Percentiles rank a stretch among this genome's conserved stretches.
Evolutionary conservation across 352 stramenopile genomes (phyloP).

Genomic region (Phytophthora cryptogea): DNA sequence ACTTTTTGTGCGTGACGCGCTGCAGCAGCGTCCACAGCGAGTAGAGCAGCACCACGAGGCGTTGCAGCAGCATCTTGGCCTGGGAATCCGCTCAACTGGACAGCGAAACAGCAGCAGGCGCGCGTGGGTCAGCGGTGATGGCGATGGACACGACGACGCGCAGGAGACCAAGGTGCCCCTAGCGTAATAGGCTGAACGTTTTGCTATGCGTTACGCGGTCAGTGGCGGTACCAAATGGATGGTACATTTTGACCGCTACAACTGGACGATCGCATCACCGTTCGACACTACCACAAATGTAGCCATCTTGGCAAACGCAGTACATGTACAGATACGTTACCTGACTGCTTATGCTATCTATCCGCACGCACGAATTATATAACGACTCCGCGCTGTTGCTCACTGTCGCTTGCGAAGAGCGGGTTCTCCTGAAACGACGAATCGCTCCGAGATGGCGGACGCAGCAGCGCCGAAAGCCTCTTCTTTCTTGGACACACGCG

Average conservation of each 20-base stretch:
- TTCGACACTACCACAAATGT: constrained; percentile 10
- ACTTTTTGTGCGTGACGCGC: constrained; percentile 74
- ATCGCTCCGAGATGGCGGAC: constrained; percentile 78
- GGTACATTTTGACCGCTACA: constrained; percentile 17
- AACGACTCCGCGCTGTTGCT: not conserved
- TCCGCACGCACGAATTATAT: constrained; percentile 10
- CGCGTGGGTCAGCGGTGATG: not conserved
- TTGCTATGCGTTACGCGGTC: constrained; percentile 25
- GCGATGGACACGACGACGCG: not conserved
- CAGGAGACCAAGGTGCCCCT: constrained; percentile 10
- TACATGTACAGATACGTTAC: too few relatives aligned
- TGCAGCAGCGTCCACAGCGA: constrained; percentile 61
- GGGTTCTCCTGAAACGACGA: constrained; percentile 55
- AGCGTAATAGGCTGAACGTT: constrained; percentile 19
- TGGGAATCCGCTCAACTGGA: not conserved
- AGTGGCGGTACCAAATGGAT: constrained; percentile 18
- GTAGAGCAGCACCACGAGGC: constrained; percentile 69
- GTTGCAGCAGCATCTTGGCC: constrained; percentile 67
- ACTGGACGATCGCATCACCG: constrained; percentile 14
- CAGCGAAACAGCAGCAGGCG: constrained; percentile 7
- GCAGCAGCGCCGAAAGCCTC: constrained; percentile 83
- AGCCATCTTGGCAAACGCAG: too few relatives aligned
- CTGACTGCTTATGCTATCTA: constrained; percentile 3
- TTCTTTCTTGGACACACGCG: constrained; percentile 84
- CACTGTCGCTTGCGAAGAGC: constrained; percentile 34